Evolutionary conservation across 108 stramenopile species (phyloP).

Genomic region (Skeletonema tropicum): DNA sequence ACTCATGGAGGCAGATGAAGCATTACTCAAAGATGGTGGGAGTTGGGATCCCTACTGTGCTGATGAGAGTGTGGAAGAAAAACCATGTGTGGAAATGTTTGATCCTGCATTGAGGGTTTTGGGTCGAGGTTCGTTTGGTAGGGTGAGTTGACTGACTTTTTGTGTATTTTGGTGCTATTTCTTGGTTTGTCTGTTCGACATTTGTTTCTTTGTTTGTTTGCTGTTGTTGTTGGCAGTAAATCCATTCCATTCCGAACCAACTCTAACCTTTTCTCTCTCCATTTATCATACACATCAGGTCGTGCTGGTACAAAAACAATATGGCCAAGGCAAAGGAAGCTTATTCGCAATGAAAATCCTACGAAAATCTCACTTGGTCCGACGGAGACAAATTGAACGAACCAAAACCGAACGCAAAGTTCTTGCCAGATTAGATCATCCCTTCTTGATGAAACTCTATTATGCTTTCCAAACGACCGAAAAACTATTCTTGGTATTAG

Average conservation of each 20-base stretch:
- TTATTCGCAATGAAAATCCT: constrained; percentile 99
- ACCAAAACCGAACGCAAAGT: constrained; percentile 97
- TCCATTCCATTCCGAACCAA: not conserved
- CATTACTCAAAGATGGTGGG: constrained; percentile 13
- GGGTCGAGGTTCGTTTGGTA: constrained; percentile 92
- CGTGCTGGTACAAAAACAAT: constrained; percentile 85
- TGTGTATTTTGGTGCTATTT: not conserved
- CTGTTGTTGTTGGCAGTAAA: no score
- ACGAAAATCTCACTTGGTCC: constrained; percentile 91
- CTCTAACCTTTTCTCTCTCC: not conserved
- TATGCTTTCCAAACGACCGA: constrained; percentile 90
- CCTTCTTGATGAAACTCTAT: constrained; percentile 91
- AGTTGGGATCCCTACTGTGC: constrained; percentile 20
- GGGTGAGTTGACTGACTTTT: constrained; percentile 77
- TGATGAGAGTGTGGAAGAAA: constrained; percentile 32
- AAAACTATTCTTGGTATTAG: constrained; percentile 92
- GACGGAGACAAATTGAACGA: constrained; percentile 94
- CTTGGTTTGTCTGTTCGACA: not conserved
- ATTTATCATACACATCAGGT: constrained; percentile 58
- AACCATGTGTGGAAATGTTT: constrained; percentile 85
- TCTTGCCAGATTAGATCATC: constrained; percentile 84
- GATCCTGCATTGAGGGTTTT: constrained; percentile 83
- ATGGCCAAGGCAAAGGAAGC: constrained; percentile 69
- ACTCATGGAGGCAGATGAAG: constrained; percentile 16
- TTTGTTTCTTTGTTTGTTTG: not conserved